Percentiles rank a stretch among this genome's conserved stretches.
phyloP scores from a whole-genome alignment of 306 rosid species.

The peach (Prunus persica) region Prunus_persica_NCBIv2 NC_034009.1:37898001-37898500 shows the following conservation, averaged over 20 bases:
- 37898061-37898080: accelerated
- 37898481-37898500: slow-evolving; percentile 78
- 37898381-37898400: slow-evolving; percentile 91
- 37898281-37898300: slow-evolving; percentile 4
- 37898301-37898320: slow-evolving; percentile 35
- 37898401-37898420: slow-evolving; percentile 73
- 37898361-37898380: slow-evolving; percentile 75
- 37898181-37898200: not conserved
- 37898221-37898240: not conserved
- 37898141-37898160: not conserved
- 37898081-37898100: not conserved
- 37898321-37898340: slow-evolving; percentile 85
- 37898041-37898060: too few species aligned
- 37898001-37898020: too few species aligned
- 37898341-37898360: slow-evolving; percentile 89
- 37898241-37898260: not conserved
- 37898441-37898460: slow-evolving; percentile 67
- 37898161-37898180: not conserved
- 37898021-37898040: too few species aligned
- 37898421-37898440: slow-evolving; percentile 70
- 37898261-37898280: not conserved
- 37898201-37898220: not conserved
- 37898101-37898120: not conserved
- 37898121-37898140: not conserved
- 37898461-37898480: slow-evolving; percentile 68